Conservation (phyloP, 2,329 filamentous ascomycete genomes). For the Penicillium hordei region DNA sequence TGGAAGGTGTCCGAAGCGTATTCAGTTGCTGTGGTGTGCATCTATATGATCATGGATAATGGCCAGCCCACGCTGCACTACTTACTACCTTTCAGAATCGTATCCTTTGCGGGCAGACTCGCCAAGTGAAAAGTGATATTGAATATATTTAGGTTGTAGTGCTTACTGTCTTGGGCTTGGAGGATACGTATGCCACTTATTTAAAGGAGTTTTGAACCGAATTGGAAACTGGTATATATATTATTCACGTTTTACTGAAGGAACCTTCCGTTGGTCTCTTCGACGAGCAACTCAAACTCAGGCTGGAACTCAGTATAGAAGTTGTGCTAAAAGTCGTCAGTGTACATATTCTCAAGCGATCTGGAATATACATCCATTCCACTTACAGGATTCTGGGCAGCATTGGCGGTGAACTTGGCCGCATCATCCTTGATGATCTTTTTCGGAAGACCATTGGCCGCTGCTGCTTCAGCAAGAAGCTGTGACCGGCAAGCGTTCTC, state of each 20-base stretch:
- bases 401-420: constrained; percentile 37
- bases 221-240: neutral
- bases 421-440: constrained; percentile 36
- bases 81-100: neutral
- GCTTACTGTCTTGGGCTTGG: neutral
- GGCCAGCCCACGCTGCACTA: neutral
- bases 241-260: constrained; percentile 15
- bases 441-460: constrained; percentile 40
- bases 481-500: constrained; percentile 45
- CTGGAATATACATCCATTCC: neutral
- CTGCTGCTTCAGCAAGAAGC: constrained; percentile 43
- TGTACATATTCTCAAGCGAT: neutral
- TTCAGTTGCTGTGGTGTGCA: neutral
- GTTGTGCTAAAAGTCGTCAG: constrained; percentile 34
- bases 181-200: neutral
- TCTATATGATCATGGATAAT: neutral
- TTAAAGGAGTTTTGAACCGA: neutral
- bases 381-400: constrained; percentile 39
- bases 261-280: constrained; percentile 39
- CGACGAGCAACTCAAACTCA: constrained; percentile 40
- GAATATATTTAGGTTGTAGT: no score
- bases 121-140: neutral
- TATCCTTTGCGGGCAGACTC: neutral
- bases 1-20: neutral
- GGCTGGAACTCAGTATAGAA: constrained; percentile 44